Evolutionary conservation across 2,329 filamentous ascomycete species (phyloP), one percentile per base, ranked within the genome.

Genomic region (Penicillium thymicola): DNA sequence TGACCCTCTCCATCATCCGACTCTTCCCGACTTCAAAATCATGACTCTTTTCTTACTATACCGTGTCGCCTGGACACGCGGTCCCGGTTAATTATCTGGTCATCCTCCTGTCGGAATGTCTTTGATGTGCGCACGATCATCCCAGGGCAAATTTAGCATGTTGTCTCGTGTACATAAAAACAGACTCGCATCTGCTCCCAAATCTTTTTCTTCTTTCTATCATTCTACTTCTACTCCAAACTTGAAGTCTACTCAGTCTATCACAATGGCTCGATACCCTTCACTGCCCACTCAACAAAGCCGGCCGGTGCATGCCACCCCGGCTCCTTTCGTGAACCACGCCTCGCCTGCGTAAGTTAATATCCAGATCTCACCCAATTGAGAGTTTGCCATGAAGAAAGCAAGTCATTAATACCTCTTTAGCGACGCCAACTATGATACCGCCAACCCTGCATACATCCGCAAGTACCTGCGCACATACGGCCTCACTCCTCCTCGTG

Each of bases 401-500:
- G 47, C 13, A 36, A 36, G 27, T 56, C 21, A 38, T 60, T 62
- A 55, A 65, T 38, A 8, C 37, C 23, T 38, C n/a, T 38, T 18
- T 51, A 77, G 75, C 58, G 74, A 76, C 10, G 71, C 73, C 45
- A 77, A 79, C 65, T 79, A 75, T 59, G 78, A 81, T 60, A 81
- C 78, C 46, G 76, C 78, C 58, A 78, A 80, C 63, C 77, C 78
- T 37, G 65, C 75, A 43, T 77, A 79, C 55, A 78, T 80, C 45
- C 78, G 78, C 70, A 80, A 79, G 64, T 80, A 80, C 67, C 74
- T 80, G 58, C 76, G 77, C 61, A 80, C 78, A 18, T 80, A 81
- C 64, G 78, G 78, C 51, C 70, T 81, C 57, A 79, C 77, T 57
- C 78, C 78, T 62, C 78, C 78, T 44, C 76, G 75, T 51, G 73